These are phyloP conservation scores for Dryadomyces sulphureus DNA, from an alignment of 2,329 filamentous ascomycete species.

Conservation along the genomic window DNA sequence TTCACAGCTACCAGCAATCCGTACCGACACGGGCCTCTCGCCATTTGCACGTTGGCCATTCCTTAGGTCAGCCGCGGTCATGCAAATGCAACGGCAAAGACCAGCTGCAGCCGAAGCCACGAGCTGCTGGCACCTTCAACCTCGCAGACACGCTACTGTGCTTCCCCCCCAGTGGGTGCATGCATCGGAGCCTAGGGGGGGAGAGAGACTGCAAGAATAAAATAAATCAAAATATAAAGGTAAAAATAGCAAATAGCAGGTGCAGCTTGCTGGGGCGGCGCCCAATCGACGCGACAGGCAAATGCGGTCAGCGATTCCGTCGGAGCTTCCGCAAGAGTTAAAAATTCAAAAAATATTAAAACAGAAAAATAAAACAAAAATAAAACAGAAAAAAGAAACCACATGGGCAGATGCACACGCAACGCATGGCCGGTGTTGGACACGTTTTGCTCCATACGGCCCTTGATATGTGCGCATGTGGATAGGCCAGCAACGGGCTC, in stretches of 20 bases:
- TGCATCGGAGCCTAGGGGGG: background rate
- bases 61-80: no score
- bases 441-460: background rate
- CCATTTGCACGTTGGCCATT: no score
- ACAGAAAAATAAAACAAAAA: background rate
- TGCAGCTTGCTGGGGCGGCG: no score
- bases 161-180: background rate
- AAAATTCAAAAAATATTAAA: background rate
- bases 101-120: constrained; percentile 3
- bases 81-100: constrained; percentile 4
- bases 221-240: background rate
- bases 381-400: background rate
- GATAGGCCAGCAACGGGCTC: no score
- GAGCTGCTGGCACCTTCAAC: constrained; percentile 4
- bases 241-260: no score
- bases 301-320: no score
- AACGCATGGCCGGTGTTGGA: background rate
- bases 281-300: no score
- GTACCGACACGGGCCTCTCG: no score
- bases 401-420: background rate
- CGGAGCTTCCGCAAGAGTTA: no score
- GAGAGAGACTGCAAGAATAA: background rate
- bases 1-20: no score
- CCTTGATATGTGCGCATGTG: no score
- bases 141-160: constrained; percentile 4